Percentiles rank a stretch among this genome's conserved stretches.
Conservation (phyloP, 176 grass and related monocot genomes). For the Pontederia crassipes region DNA sequence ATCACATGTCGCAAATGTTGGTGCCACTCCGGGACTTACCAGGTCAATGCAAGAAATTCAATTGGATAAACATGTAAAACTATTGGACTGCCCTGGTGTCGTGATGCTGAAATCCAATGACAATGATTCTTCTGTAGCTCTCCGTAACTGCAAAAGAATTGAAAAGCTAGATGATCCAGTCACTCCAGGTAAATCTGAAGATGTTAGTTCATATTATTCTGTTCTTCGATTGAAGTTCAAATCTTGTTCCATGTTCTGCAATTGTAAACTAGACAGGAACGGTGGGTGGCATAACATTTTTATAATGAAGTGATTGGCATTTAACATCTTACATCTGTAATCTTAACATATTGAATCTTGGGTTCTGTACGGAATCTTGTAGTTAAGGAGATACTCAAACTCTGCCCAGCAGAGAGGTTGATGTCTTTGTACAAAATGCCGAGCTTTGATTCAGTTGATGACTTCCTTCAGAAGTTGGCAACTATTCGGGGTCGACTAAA, state of each 20-base stretch:
- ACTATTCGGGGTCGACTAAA: slow-evolving; percentile 69
- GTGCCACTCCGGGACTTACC: slow-evolving; percentile 83
- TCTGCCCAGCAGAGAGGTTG: slow-evolving; percentile 65
- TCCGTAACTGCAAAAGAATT: slow-evolving; percentile 86
- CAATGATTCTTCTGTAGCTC: slow-evolving; percentile 53
- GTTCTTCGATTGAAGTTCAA: neutral
- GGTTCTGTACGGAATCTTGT: slow-evolving; percentile 18
- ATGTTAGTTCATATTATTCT: neutral
- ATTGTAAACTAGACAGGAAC: no score
- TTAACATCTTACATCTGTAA: neutral
- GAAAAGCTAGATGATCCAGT: slow-evolving; percentile 94
- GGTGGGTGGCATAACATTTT: no score
- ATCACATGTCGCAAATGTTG: slow-evolving; percentile 78
- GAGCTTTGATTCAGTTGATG: slow-evolving; percentile 64
- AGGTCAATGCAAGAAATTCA: slow-evolving; percentile 94
- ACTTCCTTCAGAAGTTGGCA: slow-evolving; percentile 87
- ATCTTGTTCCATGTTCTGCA: no score
- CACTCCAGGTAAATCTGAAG: slow-evolving; percentile 46
- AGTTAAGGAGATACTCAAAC: slow-evolving; percentile 87
- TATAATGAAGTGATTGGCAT: no score
- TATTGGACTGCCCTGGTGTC: slow-evolving; percentile 93
- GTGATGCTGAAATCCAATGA: slow-evolving; percentile 81
- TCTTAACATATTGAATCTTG: neutral
- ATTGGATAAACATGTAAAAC: slow-evolving; percentile 90
- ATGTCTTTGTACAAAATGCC: slow-evolving; percentile 79